A percentile compares a stretch with the other conserved stretches of the same genome.
Evolutionary conservation across 2,329 filamentous ascomycete species (phyloP).

Genomic region (Verticillium isaacii): DNA sequence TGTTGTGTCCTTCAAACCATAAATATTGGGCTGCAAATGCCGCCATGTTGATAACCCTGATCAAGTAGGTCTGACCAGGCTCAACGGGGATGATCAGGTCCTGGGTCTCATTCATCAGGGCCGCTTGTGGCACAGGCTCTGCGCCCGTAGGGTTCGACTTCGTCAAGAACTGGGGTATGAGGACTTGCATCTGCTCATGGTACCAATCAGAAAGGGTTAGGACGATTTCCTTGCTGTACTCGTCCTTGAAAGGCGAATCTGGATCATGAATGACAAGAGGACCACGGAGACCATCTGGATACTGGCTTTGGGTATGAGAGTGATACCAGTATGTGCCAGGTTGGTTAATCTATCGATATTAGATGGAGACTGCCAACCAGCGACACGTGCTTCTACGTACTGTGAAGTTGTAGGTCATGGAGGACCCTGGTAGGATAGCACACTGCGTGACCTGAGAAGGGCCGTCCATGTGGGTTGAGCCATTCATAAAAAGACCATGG

Average conservation of each 20-base stretch:
- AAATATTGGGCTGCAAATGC: slow-evolving; percentile 65
- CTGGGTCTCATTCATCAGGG: slow-evolving; percentile 67
- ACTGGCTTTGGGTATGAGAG: slow-evolving; percentile 62
- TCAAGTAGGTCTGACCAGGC: slow-evolving; percentile 66
- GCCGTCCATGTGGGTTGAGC: slow-evolving; percentile 67
- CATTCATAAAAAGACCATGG: slow-evolving; percentile 67
- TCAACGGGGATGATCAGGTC: slow-evolving; percentile 49
- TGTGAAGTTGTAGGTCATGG: slow-evolving; percentile 66
- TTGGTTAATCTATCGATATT: slow-evolving; percentile 47
- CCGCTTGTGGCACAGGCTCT: slow-evolving; percentile 63
- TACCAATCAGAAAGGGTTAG: slow-evolving; percentile 69
- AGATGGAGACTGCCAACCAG: not conserved
- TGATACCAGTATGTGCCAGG: slow-evolving; percentile 79
- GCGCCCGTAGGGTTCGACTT: slow-evolving; percentile 52
- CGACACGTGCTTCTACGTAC: slow-evolving; percentile 28
- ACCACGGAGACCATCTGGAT: slow-evolving; percentile 64
- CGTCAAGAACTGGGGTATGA: slow-evolving; percentile 44
- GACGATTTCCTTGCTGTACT: slow-evolving; percentile 59
- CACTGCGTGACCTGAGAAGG: slow-evolving; percentile 63
- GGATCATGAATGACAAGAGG: slow-evolving; percentile 62
- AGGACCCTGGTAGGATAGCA: slow-evolving; percentile 56
- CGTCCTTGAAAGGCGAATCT: slow-evolving; percentile 47
- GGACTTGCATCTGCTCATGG: slow-evolving; percentile 48
- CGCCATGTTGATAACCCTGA: slow-evolving; percentile 69
- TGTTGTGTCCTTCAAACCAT: slow-evolving; percentile 63